A percentile compares a stretch with the other conserved stretches of the same genome.
Evolutionary conservation across 345 rosid species (phyloP).

Genomic region (Dimocarpus longan): DNA sequence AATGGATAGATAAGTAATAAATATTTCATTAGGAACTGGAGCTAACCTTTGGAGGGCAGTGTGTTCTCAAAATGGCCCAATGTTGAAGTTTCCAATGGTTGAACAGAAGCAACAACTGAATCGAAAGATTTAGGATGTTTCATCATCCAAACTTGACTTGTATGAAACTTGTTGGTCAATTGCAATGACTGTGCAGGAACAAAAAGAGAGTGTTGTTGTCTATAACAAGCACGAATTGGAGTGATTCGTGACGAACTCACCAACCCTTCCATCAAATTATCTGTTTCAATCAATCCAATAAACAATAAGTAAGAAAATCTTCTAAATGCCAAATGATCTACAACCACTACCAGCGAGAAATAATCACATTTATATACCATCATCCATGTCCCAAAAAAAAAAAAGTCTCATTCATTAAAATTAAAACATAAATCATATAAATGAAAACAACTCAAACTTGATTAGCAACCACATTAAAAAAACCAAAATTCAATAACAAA

Average conservation of each 20-base stretch:
- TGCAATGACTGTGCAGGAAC: conserved; percentile 32
- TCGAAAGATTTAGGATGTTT: conserved; percentile 42
- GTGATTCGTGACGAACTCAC: conserved; percentile 32
- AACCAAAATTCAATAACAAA: background rate
- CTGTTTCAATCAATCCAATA: conserved; percentile 27
- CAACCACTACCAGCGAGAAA: background rate
- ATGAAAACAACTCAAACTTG: background rate
- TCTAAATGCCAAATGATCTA: background rate
- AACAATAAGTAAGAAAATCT: background rate
- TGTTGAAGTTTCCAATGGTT: conserved; percentile 48
- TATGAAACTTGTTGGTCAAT: conserved; percentile 27
- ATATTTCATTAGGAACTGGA: background rate
- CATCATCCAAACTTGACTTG: conserved; percentile 34
- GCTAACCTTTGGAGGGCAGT: conserved; percentile 60
- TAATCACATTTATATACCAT: background rate
- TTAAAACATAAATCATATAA: background rate
- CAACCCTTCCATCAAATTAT: conserved; percentile 65
- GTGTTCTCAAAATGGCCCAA: conserved; percentile 41
- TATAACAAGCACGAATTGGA: conserved; percentile 38
- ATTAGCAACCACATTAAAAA: background rate
- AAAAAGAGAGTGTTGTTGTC: conserved; percentile 30
- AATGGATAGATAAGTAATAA: background rate
- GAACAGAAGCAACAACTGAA: conserved; percentile 54
- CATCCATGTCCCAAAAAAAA: too few species aligned
- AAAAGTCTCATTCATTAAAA: background rate